Percentiles rank a stretch among this genome's conserved stretches.
phyloP scores from a whole-genome alignment of 176 grass and related monocot species.

The Aegilops longissima region DNA sequence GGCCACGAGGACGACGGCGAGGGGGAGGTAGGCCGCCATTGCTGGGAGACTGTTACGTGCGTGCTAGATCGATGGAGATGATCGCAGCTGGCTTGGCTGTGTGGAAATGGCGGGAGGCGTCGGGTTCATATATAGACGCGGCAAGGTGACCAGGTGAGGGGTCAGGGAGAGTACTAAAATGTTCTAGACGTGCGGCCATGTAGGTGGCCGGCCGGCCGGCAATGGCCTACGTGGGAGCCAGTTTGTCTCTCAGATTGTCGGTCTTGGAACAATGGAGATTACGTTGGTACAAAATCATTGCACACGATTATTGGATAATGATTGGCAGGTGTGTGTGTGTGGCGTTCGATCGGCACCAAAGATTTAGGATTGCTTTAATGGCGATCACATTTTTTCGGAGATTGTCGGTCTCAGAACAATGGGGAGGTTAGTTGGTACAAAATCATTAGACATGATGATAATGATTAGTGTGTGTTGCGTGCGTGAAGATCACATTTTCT shows the following conservation, averaged over 20 bases:
- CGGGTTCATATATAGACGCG: conserved; percentile 33
- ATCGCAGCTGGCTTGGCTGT: neutral
- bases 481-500: too few species aligned
- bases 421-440: too few species aligned
- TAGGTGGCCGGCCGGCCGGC: conserved; percentile 18
- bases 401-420: too few species aligned
- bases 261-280: neutral
- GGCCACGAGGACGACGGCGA: conserved; percentile 18
- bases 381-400: neutral
- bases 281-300: neutral
- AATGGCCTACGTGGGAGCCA: conserved; percentile 29
- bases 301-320: neutral
- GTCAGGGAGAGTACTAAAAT: neutral
- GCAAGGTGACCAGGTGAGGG: neutral
- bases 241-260: conserved; percentile 13
- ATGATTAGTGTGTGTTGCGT: too few species aligned
- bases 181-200: conserved; percentile 43
- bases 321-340: neutral
- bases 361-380: neutral
- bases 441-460: too few species aligned
- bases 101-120: neutral
- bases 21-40: conserved; percentile 28
- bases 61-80: neutral
- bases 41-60: neutral
- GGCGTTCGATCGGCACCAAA: neutral